Evolutionary conservation across 805 yeast species (phyloP), one percentile per base, ranked within the genome.

Genomic region (Kluyveromyces starmeri): DNA sequence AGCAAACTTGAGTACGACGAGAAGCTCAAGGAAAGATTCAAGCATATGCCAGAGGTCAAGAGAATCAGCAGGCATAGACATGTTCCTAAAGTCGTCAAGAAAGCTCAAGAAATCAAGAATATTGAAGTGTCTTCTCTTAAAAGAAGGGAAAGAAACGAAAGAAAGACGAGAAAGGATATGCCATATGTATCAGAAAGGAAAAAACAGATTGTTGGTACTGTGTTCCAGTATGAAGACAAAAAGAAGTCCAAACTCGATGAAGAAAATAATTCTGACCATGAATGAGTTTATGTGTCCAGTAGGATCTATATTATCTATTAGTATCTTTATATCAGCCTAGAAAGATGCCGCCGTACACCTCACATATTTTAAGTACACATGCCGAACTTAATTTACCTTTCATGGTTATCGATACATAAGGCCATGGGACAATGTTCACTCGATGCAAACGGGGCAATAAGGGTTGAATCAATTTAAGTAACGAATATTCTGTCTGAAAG

Each of bases 11-110:
- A 89, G 59, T 89, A 92, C 61, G 95, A 85, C 56, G 83, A 75
- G 35, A 89, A 94, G 32, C 71, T 92, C 59, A 88, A 88, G 61
- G 94, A 89, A 52, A 73, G 95, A 55, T 92, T 74, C 69, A 83
- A 83, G 64, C 78, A 79, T 64, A 88, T 92, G 97, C 98, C 98
- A 1, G 98, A 92, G 60, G 81, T 92, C 51, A 75, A 75, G 52
- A 72, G 96, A 49, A 92, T 92, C 42, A 65, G 85, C 19, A 75
- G 88, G 59, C 97, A 92, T 62, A 76, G 98, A 58, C 96, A 92
- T 55, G 68, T 89, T 35, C 98, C 99, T 15, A 64, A 65, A 39
- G 83, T 80, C 32, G 73, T 92, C 46, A 89, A 88, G 72, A 83
- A 80, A 59, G 96, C 96, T 25, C 72, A 71, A 27, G 95, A 88